Conservation (phyloP, 1,284 basidiomycete species). For the Moesziomyces sp. region DNA sequence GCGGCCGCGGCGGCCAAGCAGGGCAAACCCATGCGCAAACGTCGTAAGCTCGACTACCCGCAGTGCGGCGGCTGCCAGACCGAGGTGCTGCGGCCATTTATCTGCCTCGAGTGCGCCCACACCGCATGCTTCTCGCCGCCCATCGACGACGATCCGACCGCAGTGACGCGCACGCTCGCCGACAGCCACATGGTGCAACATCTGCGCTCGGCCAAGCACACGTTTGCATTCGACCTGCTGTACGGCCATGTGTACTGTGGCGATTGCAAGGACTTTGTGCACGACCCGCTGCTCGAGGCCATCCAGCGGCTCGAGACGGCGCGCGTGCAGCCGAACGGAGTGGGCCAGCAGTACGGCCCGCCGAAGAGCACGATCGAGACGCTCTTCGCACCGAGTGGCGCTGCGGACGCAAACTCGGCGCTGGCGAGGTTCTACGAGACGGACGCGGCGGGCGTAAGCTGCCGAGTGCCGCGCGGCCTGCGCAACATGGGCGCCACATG, state of each 20-base stretch:
- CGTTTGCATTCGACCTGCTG: slow-evolving; percentile 58
- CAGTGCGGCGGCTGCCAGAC: slow-evolving; percentile 52
- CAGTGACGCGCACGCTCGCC: slow-evolving; percentile 11
- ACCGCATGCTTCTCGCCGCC: slow-evolving; percentile 56
- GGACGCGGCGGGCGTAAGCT: slow-evolving; percentile 20
- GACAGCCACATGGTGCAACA: slow-evolving; percentile 51
- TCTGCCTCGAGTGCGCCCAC: slow-evolving; percentile 62
- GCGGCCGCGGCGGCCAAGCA: slow-evolving; percentile 32
- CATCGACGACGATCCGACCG: slow-evolving; percentile 22
- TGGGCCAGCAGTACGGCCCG: slow-evolving; percentile 31
- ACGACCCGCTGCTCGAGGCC: slow-evolving; percentile 58
- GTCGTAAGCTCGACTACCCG: slow-evolving; percentile 56
- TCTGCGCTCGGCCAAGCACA: slow-evolving; percentile 15
- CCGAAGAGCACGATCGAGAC: slow-evolving; percentile 16
- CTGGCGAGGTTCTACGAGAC: slow-evolving; percentile 28
- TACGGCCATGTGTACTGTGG: slow-evolving; percentile 63
- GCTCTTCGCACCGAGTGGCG: slow-evolving; percentile 14
- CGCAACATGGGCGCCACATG: slow-evolving; percentile 95
- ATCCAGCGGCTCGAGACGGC: slow-evolving; percentile 35
- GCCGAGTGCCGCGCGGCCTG: slow-evolving; percentile 81
- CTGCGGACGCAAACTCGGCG: neutral
- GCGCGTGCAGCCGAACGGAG: slow-evolving; percentile 19
- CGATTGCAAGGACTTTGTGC: slow-evolving; percentile 60
- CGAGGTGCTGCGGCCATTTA: slow-evolving; percentile 60
- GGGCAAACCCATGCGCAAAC: slow-evolving; percentile 23